These are phyloP conservation scores for Pythium monospermum DNA, from an alignment of 352 stramenopile species.

Conservation along the genomic window DNA sequence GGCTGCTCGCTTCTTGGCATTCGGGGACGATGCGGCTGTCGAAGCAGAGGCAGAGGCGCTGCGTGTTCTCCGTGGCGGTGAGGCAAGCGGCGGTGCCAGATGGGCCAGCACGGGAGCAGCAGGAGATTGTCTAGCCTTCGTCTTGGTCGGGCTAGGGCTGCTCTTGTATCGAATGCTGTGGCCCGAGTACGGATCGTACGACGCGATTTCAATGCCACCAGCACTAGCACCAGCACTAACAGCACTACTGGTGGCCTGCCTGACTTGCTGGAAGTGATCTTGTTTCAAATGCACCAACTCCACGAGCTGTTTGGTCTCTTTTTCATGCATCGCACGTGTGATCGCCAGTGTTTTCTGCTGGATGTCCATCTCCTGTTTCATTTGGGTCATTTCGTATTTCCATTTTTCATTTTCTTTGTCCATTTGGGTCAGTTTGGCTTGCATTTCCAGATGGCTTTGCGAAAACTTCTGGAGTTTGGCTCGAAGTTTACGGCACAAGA, in stretches of 20 bases:
- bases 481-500: conserved; percentile 51
- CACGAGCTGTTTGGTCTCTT: conserved; percentile 59
- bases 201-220: conserved; percentile 20
- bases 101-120: too few relatives aligned
- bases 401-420: conserved; percentile 29
- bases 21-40: not conserved
- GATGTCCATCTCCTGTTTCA: conserved; percentile 28
- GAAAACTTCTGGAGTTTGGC: conserved; percentile 24
- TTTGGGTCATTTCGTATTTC: conserved; percentile 30
- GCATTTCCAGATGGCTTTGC: conserved; percentile 20
- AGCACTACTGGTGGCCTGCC: conserved; percentile 18
- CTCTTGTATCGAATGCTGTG: conserved; percentile 6
- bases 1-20: conserved; percentile 1
- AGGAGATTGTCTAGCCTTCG: too few relatives aligned
- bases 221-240: too few relatives aligned
- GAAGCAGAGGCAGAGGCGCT: too few relatives aligned
- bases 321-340: conserved; percentile 63
- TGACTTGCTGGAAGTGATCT: conserved; percentile 32
- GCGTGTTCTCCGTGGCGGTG: not conserved
- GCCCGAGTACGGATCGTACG: conserved; percentile 46
- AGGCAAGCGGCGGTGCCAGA: not conserved
- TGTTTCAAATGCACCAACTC: conserved; percentile 36
- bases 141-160: not conserved
- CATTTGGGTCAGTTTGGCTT: conserved; percentile 20
- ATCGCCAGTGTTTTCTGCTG: conserved; percentile 36